Conservation (phyloP, 441 rosid species). For the Breynia disticha region DNA sequence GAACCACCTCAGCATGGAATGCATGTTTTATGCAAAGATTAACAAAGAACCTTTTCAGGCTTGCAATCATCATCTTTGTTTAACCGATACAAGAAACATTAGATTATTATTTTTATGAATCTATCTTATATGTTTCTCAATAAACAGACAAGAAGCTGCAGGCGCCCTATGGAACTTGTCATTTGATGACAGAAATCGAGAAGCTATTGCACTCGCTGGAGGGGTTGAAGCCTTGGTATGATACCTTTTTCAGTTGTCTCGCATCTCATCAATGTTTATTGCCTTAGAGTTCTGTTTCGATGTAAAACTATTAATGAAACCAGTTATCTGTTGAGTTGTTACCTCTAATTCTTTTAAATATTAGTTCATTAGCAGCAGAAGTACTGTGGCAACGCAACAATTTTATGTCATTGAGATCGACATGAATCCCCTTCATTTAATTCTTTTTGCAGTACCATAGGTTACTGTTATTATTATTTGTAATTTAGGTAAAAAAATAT, state of each 20-base stretch:
- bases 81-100: no score
- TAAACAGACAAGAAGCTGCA: constrained; percentile 90
- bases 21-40: no score
- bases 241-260: constrained; percentile 14
- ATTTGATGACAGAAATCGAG: constrained; percentile 86
- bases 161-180: constrained; percentile 99
- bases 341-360: not conserved
- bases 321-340: not conserved
- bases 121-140: constrained; percentile 6
- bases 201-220: constrained; percentile 89
- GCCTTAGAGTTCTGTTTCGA: not conserved
- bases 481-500: no score
- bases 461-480: not conserved
- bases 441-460: not conserved
- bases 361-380: not conserved
- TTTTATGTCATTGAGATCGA: no score
- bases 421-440: not conserved
- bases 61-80: no score
- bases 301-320: not conserved
- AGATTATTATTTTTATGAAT: no score
- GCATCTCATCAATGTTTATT: not conserved
- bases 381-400: not conserved
- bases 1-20: no score
- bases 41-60: no score
- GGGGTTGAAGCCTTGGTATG: constrained; percentile 98